Evolutionary conservation across 2,329 filamentous ascomycete genomes (phyloP), one percentile per base, ranked within the genome.

Genomic region (Chalara sp.): DNA sequence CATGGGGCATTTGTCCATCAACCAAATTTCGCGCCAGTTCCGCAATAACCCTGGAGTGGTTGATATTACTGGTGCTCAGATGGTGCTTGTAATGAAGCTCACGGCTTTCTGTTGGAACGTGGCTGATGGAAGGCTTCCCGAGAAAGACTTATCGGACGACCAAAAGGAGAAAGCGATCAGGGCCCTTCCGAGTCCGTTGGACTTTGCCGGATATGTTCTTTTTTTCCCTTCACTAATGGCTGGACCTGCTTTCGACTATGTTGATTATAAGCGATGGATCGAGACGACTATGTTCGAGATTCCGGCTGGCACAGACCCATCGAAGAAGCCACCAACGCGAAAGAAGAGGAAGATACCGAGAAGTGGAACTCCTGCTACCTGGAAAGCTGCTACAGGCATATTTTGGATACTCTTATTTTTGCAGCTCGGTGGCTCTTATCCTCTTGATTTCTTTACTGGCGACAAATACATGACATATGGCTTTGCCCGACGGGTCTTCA

Each of bases 71-170:
- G 91, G 87, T 40, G 90, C 92, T 1, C 93, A 99, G 69, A 99
- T 99, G 93, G 93, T 99, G 33, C 72, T 97, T 60, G 85, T 97
- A 56, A 99, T 99, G 89, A 99, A 99, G 70, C 81, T 99, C 35
- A 89, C 84, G 28, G 87, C 92, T 5, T 99, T 99, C 65, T 95
- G 89, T 72, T 99, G 93, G 93, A 97, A 97, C 65, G 85, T 97
- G 6, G 90, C 93, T 62, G 93, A 99, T 67, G 95, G 93, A 21
- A 83, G 85, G 52, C 76, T 95, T 21, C 83, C 89, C 3, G 81
- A 86, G 13, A 78, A 85, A 42, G 81, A 91, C 52, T 79, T 99
- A n/a, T 88, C 87, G 1, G 88, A 93, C 46, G 81, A 86, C 44
- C 93, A 99, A 67, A 91, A 86, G 64, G 87, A 91, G 57, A 83